Evolutionary conservation across 1,284 basidiomycete genomes (phyloP).

Genomic region (Pyrrhoderma noxium): DNA sequence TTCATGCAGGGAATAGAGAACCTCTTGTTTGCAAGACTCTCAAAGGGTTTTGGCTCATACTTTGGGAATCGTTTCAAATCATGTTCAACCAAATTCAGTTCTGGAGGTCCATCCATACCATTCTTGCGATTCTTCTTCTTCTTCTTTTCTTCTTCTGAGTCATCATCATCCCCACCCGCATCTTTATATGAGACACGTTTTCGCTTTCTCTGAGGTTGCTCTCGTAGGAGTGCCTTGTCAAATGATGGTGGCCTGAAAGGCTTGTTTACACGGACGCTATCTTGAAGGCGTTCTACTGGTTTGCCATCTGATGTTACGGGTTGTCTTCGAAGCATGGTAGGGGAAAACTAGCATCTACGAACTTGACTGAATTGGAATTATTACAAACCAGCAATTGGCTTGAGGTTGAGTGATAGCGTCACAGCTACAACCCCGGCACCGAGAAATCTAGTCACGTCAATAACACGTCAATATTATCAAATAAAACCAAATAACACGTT

Average conservation of each 20-base stretch:
- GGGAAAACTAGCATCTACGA: background rate
- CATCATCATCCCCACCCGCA: slow-evolving; percentile 43
- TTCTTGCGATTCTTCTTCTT: slow-evolving; percentile 36
- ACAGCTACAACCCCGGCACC: background rate
- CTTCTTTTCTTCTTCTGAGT: slow-evolving; percentile 42
- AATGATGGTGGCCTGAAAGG: slow-evolving; percentile 74
- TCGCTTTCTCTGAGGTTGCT: slow-evolving; percentile 69
- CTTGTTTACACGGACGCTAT: slow-evolving; percentile 64
- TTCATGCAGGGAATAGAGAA: slow-evolving; percentile 90
- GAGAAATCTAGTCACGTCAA: slow-evolving; percentile 5
- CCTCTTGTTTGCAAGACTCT: slow-evolving; percentile 46
- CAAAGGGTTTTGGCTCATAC: slow-evolving; percentile 78
- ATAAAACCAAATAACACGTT: background rate
- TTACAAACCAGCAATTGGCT: background rate
- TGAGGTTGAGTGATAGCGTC: background rate
- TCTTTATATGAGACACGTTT: slow-evolving; percentile 79
- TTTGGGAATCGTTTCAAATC: slow-evolving; percentile 74
- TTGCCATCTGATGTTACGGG: slow-evolving; percentile 66
- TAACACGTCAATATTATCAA: slow-evolving; percentile 10
- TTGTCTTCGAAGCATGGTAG: slow-evolving; percentile 55
- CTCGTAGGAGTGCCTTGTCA: slow-evolving; percentile 39
- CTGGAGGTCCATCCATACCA: slow-evolving; percentile 41
- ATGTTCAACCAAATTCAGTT: slow-evolving; percentile 28
- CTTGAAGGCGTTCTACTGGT: slow-evolving; percentile 55
- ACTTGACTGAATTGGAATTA: background rate